Conservation (phyloP, 164 flowering plant genomes). For the Berberis vulgaris region DNA sequence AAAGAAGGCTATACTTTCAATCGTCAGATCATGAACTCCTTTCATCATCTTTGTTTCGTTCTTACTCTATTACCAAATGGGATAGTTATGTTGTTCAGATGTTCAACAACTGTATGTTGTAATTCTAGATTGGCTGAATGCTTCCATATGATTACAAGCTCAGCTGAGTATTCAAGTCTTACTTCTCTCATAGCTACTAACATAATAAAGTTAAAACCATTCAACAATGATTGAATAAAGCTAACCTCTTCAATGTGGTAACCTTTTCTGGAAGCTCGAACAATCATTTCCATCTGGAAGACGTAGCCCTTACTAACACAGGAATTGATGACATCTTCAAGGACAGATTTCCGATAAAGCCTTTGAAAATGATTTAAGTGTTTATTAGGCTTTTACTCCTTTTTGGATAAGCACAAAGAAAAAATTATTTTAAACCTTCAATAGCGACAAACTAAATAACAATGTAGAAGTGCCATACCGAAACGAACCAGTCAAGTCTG, state of each 20-base stretch:
- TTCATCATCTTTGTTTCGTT: no score
- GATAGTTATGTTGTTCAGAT: no score
- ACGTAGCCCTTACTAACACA: conserved; percentile 96
- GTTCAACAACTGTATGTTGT: no score
- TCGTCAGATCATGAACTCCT: background rate
- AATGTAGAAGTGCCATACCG: conserved; percentile 32
- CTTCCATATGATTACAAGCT: background rate
- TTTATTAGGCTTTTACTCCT: conserved; percentile 1
- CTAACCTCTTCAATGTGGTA: conserved; percentile 92
- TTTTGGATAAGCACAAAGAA: background rate
- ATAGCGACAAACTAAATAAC: no score
- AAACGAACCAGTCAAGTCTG: conserved; percentile 96
- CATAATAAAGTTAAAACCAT: no score
- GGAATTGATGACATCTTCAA: conserved; percentile 80
- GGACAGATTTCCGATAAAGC: conserved; percentile 74
- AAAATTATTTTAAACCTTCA: background rate
- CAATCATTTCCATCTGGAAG: conserved; percentile 99
- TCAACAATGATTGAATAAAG: background rate
- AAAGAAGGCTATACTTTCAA: background rate
- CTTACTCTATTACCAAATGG: no score
- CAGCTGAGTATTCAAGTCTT: background rate
- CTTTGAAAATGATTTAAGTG: conserved; percentile 25
- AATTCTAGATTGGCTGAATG: no score
- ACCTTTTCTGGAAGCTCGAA: conserved; percentile 85
- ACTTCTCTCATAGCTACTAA: background rate